Percentiles rank a stretch among this genome's conserved stretches.
Conservation (phyloP, 805 yeast genomes). For the Yamadazyma kitorensis region DNA sequence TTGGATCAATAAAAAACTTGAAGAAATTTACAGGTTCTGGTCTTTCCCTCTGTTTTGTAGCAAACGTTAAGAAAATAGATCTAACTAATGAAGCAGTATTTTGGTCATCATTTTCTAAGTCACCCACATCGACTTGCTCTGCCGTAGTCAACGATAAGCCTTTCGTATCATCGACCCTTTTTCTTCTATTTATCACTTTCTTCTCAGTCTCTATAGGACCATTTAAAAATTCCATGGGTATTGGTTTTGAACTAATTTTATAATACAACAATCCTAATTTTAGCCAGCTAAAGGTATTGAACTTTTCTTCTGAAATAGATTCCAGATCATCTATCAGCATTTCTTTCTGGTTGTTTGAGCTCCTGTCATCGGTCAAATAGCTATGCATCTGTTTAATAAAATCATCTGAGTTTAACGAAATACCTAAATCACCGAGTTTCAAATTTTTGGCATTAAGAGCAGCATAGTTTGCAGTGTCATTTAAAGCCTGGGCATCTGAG, state of each 20-base stretch:
- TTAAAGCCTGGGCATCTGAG: conserved; percentile 62
- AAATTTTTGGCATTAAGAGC: conserved; percentile 61
- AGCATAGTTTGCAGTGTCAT: conserved; percentile 59
- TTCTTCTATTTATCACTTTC: conserved; percentile 32
- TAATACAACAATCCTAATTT: conserved; percentile 53
- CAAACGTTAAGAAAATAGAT: conserved; percentile 44
- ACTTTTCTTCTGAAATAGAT: conserved; percentile 19
- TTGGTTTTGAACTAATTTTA: conserved; percentile 44
- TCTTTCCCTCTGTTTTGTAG: conserved; percentile 19
- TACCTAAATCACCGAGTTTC: conserved; percentile 54
- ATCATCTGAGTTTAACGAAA: conserved; percentile 47
- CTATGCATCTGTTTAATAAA: conserved; percentile 38
- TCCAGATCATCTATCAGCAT: conserved; percentile 14
- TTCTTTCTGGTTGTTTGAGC: conserved; percentile 1
- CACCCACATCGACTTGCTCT: conserved; percentile 48
- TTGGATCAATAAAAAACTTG: conserved; percentile 69
- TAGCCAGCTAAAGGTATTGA: conserved; percentile 56
- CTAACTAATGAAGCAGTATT: conserved; percentile 67
- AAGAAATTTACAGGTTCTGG: conserved; percentile 51
- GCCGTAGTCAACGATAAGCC: conserved; percentile 49
- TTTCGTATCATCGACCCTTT: conserved; percentile 43
- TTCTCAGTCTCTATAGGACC: conserved; percentile 70
- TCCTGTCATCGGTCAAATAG: conserved; percentile 15
- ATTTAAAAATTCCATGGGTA: conserved; percentile 57
- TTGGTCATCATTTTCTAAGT: conserved; percentile 50